Evolutionary conservation across 805 yeast species (phyloP).

Genomic region (Dipodascus geniculatus): DNA sequence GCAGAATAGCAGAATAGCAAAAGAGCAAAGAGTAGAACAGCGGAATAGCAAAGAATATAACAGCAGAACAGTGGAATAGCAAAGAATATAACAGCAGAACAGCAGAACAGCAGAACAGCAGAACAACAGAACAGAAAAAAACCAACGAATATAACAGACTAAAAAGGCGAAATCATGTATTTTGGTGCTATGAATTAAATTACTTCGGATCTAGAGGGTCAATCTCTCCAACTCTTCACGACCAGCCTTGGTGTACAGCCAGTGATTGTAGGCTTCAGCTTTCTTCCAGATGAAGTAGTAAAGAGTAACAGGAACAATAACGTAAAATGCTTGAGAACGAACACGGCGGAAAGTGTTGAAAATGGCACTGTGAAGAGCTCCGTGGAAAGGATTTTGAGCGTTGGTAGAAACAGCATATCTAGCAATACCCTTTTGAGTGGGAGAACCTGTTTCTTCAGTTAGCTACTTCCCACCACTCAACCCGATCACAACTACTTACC

Average conservation of each 20-base stretch:
- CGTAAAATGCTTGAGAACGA: constrained; percentile 68
- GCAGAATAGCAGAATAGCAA: no score
- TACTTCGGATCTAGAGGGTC: neutral
- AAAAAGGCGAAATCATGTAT: neutral
- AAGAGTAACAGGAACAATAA: constrained; percentile 64
- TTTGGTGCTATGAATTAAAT: neutral
- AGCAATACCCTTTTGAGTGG: constrained; percentile 30
- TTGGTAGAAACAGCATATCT: constrained; percentile 86
- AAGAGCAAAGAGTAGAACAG: no score
- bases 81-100: no score
- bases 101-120: no score
- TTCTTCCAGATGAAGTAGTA: constrained; percentile 80
- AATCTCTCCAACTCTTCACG: constrained; percentile 67
- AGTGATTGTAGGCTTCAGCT: constrained; percentile 83
- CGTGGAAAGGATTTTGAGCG: constrained; percentile 87
- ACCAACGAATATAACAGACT: neutral
- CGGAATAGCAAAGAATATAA: no score
- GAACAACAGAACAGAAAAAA: no score
- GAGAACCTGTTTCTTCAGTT: constrained; percentile 31
- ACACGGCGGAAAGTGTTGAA: constrained; percentile 94
- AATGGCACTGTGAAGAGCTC: constrained; percentile 70
- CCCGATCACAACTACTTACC: constrained; percentile 32
- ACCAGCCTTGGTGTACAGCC: constrained; percentile 95
- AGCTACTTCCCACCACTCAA: neutral
- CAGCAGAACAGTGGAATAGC: no score